phyloP scores from a whole-genome alignment of 352 stramenopile genomes.

The Phytophthora aleatoria region DNA sequence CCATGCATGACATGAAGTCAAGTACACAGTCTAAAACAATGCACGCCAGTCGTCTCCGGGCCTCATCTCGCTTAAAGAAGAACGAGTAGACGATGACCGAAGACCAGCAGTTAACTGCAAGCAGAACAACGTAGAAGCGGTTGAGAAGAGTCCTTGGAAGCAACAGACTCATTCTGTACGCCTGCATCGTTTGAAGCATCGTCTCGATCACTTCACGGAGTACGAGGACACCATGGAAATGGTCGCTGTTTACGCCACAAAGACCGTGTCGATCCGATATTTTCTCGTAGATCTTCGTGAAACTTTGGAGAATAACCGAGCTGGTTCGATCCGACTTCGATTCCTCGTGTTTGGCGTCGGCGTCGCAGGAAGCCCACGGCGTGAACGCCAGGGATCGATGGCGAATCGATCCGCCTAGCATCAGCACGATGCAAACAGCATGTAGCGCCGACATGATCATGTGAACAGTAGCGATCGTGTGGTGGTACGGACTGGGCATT shows the following conservation, averaged over 20 bases:
- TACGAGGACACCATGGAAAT: slow-evolving; percentile 16
- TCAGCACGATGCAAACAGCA: slow-evolving; percentile 21
- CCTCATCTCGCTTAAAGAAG: slow-evolving; percentile 22
- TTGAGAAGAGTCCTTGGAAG: slow-evolving; percentile 35
- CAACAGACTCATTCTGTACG: slow-evolving; percentile 36
- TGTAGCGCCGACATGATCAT: slow-evolving; percentile 29
- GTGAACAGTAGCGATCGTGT: slow-evolving; percentile 23
- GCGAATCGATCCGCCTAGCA: slow-evolving; percentile 5
- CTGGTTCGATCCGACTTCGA: slow-evolving; percentile 3
- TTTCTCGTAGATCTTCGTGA: slow-evolving; percentile 14
- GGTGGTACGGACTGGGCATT: slow-evolving; percentile 23
- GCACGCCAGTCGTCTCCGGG: slow-evolving; percentile 16
- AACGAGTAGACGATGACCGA: slow-evolving; percentile 21
- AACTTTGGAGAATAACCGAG: slow-evolving; percentile 13
- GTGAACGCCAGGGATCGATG: slow-evolving; percentile 23
- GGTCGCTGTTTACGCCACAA: slow-evolving; percentile 17
- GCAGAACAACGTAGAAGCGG: slow-evolving; percentile 35
- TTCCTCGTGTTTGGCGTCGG: slow-evolving; percentile 1
- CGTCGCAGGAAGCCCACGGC: slow-evolving; percentile 4
- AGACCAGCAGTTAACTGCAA: slow-evolving; percentile 36
- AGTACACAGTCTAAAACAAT: slow-evolving; percentile 29
- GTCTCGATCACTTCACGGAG: slow-evolving; percentile 30
- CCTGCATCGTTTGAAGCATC: slow-evolving; percentile 26
- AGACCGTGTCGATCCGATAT: slow-evolving; percentile 13
- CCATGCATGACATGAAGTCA: slow-evolving; percentile 29